Base-by-base conservation (phyloP, 2,329 filamentous ascomycete species). In the Sarocladiaceae sp. region DNA sequence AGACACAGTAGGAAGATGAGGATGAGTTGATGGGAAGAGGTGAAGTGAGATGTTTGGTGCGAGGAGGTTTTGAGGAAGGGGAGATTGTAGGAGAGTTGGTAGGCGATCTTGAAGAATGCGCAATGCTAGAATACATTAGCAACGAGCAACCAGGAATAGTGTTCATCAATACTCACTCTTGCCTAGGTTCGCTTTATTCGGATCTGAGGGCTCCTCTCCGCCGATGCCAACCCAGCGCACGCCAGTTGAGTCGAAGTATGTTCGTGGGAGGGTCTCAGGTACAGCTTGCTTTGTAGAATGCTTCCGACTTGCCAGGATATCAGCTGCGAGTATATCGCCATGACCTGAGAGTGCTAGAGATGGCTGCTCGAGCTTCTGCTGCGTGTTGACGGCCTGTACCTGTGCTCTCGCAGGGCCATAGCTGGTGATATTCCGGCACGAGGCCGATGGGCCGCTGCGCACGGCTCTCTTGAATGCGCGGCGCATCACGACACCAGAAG, bases 1-100 rank as follows among this genome's bases (percentile, higher is more conserved):
- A 25, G 89, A 90, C 36, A 97, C 94, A n/a, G 84, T 88, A 29
- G 94, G 94, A 2, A 99, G 88, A 66, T 93, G 87, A 2, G 88
- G 90, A 62, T 95, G 89, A 0, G 89, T 94, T 25, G 83, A 82
- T 33, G 84, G 84, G 66, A 88, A 88, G 58, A 88, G 80, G 65
- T 85, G 80, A 37, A 87, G 80, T 8, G 81, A 80, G 68, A 89
- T 88, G 63, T 86, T 80, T 29, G 89, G 85, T 36, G 87, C 83
- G 57, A 95, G 83, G 56, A 96, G 80, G 54, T 90, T 84, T 60
- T 88, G 82, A 15, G 90, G 84, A 5, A 87, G 73, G 2, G 84
- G 84, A 1, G 80, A 79, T 61, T 86, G 80, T 20, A 88, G 76
- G 51, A 88, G 76, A 2, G 80, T 84, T 48, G 84, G 84, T n/a